Evolutionary conservation across 2,329 filamentous ascomycete species (phyloP).

Genomic region (Aspergillus costaricaensis): DNA sequence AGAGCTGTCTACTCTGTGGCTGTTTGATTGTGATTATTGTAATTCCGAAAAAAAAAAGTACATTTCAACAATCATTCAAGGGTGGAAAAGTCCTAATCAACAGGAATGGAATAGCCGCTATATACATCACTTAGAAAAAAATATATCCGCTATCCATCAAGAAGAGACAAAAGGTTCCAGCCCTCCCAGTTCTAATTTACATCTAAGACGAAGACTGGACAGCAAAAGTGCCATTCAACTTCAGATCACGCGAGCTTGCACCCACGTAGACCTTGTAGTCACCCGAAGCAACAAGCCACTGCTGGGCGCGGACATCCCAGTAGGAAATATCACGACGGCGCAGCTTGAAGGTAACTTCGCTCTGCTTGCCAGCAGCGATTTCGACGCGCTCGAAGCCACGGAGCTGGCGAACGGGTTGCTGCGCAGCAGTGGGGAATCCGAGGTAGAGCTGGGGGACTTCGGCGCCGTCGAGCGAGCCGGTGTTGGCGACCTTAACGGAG

Average conservation of each 20-base stretch:
- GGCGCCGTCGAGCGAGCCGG: slow-evolving; percentile 50
- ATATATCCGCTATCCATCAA: no score
- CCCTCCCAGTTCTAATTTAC: not conserved
- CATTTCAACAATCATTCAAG: no score
- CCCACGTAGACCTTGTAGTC: slow-evolving; percentile 29
- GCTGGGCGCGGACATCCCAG: slow-evolving; percentile 38
- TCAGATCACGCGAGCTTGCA: slow-evolving; percentile 28
- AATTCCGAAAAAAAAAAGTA: no score
- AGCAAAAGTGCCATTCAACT: slow-evolving; percentile 18
- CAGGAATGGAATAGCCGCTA: no score
- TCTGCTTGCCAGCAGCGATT: slow-evolving; percentile 46
- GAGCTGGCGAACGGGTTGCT: slow-evolving; percentile 42
- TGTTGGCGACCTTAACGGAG: slow-evolving; percentile 54
- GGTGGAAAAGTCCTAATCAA: no score
- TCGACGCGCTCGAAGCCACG: slow-evolving; percentile 56
- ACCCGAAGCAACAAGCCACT: slow-evolving; percentile 35
- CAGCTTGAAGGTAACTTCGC: slow-evolving; percentile 49
- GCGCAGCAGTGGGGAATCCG: slow-evolving; percentile 39
- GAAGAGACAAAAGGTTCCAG: not conserved
- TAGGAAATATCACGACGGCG: slow-evolving; percentile 40
- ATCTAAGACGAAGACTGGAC: not conserved
- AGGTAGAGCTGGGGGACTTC: slow-evolving; percentile 61
- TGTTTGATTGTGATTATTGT: no score
- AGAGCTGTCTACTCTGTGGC: no score
- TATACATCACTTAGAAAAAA: no score